phyloP scores from a whole-genome alignment of 2,329 filamentous ascomycete genomes.

The Talaromyces pinophilus region DNA sequence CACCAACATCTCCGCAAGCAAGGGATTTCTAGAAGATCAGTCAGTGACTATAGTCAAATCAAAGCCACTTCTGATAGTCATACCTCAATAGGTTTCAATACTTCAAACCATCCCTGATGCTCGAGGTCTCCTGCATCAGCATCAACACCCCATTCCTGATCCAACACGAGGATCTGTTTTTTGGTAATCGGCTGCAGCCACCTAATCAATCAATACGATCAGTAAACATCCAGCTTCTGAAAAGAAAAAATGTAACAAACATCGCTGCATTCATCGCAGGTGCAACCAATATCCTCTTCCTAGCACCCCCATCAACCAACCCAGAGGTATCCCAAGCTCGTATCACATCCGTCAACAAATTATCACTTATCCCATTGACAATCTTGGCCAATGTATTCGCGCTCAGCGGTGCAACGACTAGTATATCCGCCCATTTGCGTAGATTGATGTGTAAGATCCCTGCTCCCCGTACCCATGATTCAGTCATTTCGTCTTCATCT shows the following conservation, averaged over 20 bases:
- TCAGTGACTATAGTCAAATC: not conserved
- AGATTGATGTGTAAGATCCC: slow-evolving; percentile 89
- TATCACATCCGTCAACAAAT: slow-evolving; percentile 70
- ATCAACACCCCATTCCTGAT: slow-evolving; percentile 67
- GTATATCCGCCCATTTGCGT: slow-evolving; percentile 75
- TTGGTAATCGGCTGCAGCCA: slow-evolving; percentile 81
- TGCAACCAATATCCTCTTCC: slow-evolving; percentile 72
- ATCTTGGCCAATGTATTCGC: slow-evolving; percentile 89
- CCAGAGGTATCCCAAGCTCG: slow-evolving; percentile 85
- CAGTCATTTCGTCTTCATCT: slow-evolving; percentile 82
- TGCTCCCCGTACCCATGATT: slow-evolving; percentile 73
- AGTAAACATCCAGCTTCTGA: not conserved
- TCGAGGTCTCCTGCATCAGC: slow-evolving; percentile 35
- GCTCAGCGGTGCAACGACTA: slow-evolving; percentile 77
- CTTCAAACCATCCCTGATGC: slow-evolving; percentile 63
- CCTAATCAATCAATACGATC: not conserved
- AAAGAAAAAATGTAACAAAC: slow-evolving; percentile 36
- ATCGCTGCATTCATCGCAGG: slow-evolving; percentile 88
- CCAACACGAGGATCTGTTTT: slow-evolving; percentile 68
- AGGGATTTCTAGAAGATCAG: slow-evolving; percentile 59
- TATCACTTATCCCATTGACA: slow-evolving; percentile 73
- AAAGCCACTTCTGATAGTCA: not conserved
- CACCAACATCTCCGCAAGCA: slow-evolving; percentile 81
- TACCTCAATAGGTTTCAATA: slow-evolving; percentile 66
- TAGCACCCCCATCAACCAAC: slow-evolving; percentile 52